Percentiles rank a stretch among this genome's conserved stretches.
Conservation (phyloP, 2,329 filamentous ascomycete genomes). For the Balansia obtecta region DNA sequence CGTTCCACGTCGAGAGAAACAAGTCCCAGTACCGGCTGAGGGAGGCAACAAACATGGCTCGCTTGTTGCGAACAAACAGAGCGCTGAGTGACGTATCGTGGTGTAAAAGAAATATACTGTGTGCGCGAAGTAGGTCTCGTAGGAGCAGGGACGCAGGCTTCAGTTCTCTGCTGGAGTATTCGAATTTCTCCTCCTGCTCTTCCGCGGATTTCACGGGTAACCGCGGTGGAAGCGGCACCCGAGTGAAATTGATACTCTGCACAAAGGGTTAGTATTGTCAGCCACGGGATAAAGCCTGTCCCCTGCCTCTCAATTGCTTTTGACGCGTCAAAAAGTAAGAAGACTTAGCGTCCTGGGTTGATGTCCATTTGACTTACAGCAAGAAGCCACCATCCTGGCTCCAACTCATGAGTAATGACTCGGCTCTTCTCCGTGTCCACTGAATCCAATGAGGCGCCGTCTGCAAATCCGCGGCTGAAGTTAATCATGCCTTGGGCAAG, state of each 20-base stretch:
- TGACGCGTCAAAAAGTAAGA: background rate
- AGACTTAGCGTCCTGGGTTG: background rate
- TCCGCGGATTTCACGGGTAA: slow-evolving; percentile 29
- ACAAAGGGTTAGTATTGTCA: slow-evolving; percentile 2
- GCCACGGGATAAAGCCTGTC: background rate
- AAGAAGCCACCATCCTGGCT: slow-evolving; percentile 89
- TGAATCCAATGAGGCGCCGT: slow-evolving; percentile 62
- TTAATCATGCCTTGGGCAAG: slow-evolving; percentile 93
- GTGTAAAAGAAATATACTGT: slow-evolving; percentile 76
- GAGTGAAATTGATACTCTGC: slow-evolving; percentile 60
- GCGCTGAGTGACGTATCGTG: slow-evolving; percentile 64
- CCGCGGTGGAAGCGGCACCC: slow-evolving; percentile 48
- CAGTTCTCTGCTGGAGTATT: slow-evolving; percentile 85
- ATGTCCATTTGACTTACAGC: slow-evolving; percentile 46
- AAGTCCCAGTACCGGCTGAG: slow-evolving; percentile 73
- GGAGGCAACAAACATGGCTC: slow-evolving; percentile 57
- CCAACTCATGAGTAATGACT: slow-evolving; percentile 75
- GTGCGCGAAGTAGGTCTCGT: slow-evolving; percentile 70
- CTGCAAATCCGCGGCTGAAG: slow-evolving; percentile 81
- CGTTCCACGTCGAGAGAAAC: slow-evolving; percentile 65
- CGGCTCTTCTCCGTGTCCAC: slow-evolving; percentile 86
- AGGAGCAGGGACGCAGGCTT: slow-evolving; percentile 69
- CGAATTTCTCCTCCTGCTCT: slow-evolving; percentile 36
- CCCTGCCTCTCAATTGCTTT: no score
- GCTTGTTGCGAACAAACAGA: slow-evolving; percentile 51